These are phyloP conservation scores for Colletotrichum tamarilloi DNA, from an alignment of 2,329 filamentous ascomycete species.

Conservation along the genomic window DNA sequence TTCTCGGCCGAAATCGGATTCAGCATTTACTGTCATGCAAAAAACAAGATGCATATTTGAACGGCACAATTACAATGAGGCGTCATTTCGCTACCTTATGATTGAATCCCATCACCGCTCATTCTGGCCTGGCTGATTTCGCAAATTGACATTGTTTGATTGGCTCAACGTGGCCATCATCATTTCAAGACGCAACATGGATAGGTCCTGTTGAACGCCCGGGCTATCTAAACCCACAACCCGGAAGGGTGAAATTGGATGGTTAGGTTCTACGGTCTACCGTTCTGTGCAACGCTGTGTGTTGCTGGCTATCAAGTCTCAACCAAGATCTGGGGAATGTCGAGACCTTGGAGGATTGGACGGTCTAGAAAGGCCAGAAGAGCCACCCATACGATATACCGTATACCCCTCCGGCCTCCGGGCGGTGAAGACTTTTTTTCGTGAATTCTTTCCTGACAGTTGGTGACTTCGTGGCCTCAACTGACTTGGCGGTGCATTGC, in stretches of 20 bases:
- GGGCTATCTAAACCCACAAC: neutral
- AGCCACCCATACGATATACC: neutral
- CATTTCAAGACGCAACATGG: neutral
- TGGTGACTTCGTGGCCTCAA: conserved; percentile 31
- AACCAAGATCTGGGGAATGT: conserved; percentile 17
- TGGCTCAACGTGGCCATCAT: neutral
- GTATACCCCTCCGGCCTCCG: neutral
- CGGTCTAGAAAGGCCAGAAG: neutral
- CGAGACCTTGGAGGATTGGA: neutral
- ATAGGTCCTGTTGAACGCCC: neutral
- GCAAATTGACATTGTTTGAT: neutral
- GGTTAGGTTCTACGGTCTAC: neutral
- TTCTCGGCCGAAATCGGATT: neutral
- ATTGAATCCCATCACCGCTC: neutral
- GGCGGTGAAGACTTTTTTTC: conserved; percentile 35
- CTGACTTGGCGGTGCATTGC: conserved; percentile 18
- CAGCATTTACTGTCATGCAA: neutral
- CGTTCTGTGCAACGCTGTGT: neutral
- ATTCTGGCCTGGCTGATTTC: neutral
- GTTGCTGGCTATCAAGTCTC: neutral
- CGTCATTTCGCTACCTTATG: neutral
- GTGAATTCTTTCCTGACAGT: neutral
- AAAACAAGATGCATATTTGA: neutral
- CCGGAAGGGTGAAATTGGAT: neutral
- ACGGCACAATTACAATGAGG: neutral